Conservation (phyloP, 192 early-diverging fungal genomes). For the Thamnidium elegans region DNA sequence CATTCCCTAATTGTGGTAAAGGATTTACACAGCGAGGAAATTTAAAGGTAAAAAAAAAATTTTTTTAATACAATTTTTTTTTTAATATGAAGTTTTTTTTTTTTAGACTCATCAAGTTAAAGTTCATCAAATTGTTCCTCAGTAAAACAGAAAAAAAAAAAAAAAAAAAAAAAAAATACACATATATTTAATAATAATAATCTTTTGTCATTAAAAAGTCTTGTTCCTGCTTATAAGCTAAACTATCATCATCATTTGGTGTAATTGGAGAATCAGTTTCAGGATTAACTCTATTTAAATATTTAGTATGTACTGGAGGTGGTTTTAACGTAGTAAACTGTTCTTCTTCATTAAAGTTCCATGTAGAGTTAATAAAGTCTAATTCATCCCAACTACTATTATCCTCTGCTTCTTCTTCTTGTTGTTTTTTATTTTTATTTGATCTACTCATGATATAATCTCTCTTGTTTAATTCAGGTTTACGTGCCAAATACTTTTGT, state of each 20-base stretch:
- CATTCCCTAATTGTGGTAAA: slow-evolving; percentile 12
- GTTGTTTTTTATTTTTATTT: neutral
- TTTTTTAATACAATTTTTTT: neutral
- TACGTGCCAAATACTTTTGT: slow-evolving; percentile 9
- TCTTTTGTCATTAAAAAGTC: neutral
- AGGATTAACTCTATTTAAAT: neutral
- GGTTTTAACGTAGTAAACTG: neutral
- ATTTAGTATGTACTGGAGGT: neutral
- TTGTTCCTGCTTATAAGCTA: neutral
- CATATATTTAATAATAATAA: neutral
- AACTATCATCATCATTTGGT: slow-evolving; percentile 9
- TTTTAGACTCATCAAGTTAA: slow-evolving; percentile 21
- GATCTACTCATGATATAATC: neutral
- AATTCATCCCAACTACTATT: slow-evolving; percentile 7
- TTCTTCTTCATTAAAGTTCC: slow-evolving; percentile 11
- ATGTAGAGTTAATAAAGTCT: slow-evolving; percentile 7
- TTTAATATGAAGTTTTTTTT: neutral
- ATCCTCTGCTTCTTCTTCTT: neutral
- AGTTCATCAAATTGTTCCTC: slow-evolving; percentile 19
- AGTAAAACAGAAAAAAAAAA: neutral
- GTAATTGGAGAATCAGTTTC: slow-evolving; percentile 20
- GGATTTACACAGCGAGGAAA: slow-evolving; percentile 20
- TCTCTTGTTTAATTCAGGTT: slow-evolving; percentile 12
- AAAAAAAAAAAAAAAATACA: neutral
- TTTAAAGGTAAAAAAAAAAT: slow-evolving; percentile 11